A percentile compares a stretch with the other conserved stretches of the same genome.
Conservation (phyloP, 352 stramenopile genomes). For the Globisporangium solare region DNA sequence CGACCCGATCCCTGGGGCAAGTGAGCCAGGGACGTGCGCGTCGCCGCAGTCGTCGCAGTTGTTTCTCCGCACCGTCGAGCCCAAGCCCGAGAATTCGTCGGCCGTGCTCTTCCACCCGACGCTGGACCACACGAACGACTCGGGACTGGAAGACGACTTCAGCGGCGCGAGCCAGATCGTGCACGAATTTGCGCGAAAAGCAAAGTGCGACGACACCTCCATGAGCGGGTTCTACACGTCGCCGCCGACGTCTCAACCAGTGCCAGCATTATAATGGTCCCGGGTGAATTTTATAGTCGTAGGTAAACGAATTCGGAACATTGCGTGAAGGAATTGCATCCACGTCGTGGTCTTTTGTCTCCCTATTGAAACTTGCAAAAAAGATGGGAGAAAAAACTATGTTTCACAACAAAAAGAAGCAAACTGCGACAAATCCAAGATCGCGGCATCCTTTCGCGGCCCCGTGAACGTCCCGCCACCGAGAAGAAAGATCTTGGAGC, state of each 20-base stretch:
- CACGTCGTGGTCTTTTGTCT: no score
- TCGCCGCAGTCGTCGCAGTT: constrained; percentile 32
- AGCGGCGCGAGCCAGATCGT: constrained; percentile 44
- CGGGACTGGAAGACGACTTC: constrained; percentile 50
- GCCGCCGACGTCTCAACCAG: neutral
- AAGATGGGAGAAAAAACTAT: no score
- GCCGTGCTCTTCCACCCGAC: constrained; percentile 55
- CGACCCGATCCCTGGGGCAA: constrained; percentile 47
- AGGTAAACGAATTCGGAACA: no score
- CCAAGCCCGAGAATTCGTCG: constrained; percentile 49
- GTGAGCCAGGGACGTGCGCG: constrained; percentile 17
- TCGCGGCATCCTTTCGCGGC: constrained; percentile 46
- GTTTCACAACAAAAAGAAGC: neutral
- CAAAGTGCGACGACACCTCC: constrained; percentile 16
- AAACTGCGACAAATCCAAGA: constrained; percentile 42
- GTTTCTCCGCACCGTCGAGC: constrained; percentile 54
- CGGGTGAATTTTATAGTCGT: no score
- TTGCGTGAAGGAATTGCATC: no score
- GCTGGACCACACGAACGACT: constrained; percentile 47
- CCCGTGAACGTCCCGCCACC: constrained; percentile 59
- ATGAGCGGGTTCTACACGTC: constrained; percentile 12
- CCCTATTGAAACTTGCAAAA: no score
- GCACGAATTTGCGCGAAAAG: constrained; percentile 38
- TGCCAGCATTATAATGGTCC: constrained; percentile 7
- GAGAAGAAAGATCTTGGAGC: constrained; percentile 40